A percentile compares a stretch with the other conserved stretches of the same genome.
These are phyloP conservation scores for Rhizopogon salebrosus DNA, from an alignment of 768 basidiomycete species.

Conservation along the genomic window DNA sequence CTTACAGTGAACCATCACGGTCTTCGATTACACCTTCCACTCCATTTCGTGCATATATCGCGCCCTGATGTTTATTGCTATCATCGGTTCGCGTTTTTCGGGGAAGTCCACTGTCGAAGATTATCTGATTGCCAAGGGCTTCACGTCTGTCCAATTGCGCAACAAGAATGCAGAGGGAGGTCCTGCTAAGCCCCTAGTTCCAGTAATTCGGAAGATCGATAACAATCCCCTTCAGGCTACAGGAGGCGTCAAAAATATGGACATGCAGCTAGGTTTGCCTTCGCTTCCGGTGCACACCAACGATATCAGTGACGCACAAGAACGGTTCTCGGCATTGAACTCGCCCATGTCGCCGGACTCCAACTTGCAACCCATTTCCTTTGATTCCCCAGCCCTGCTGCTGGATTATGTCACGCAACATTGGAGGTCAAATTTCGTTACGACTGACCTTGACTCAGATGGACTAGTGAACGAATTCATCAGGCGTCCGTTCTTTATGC, in stretches of 20 bases:
- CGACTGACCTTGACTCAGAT: slow-evolving; percentile 56
- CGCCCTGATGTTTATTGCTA: slow-evolving; percentile 58
- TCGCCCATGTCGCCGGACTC: slow-evolving; percentile 20
- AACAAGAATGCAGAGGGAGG: slow-evolving; percentile 15
- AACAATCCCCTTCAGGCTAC: neutral
- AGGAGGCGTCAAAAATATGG: neutral
- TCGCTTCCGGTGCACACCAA: neutral
- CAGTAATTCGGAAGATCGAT: neutral
- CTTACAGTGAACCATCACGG: neutral
- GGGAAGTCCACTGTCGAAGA: slow-evolving; percentile 58
- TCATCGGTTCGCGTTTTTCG: slow-evolving; percentile 57
- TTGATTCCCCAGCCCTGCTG: slow-evolving; percentile 45
- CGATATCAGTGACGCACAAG: slow-evolving; percentile 1
- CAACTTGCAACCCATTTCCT: slow-evolving; percentile 21
- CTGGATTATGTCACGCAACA: slow-evolving; percentile 73
- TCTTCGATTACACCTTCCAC: neutral
- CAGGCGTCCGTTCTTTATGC: slow-evolving; percentile 87
- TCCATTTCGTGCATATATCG: neutral
- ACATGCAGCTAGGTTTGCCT: neutral
- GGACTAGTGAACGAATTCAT: slow-evolving; percentile 62
- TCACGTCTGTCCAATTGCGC: slow-evolving; percentile 42
- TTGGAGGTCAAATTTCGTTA: slow-evolving; percentile 82
- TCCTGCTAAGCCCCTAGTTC: neutral
- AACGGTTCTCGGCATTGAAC: slow-evolving; percentile 3
- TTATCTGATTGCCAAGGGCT: slow-evolving; percentile 57